Conservation (phyloP, 2,329 filamentous ascomycete genomes). For the Neofusicoccum kwambonambiense region DNA sequence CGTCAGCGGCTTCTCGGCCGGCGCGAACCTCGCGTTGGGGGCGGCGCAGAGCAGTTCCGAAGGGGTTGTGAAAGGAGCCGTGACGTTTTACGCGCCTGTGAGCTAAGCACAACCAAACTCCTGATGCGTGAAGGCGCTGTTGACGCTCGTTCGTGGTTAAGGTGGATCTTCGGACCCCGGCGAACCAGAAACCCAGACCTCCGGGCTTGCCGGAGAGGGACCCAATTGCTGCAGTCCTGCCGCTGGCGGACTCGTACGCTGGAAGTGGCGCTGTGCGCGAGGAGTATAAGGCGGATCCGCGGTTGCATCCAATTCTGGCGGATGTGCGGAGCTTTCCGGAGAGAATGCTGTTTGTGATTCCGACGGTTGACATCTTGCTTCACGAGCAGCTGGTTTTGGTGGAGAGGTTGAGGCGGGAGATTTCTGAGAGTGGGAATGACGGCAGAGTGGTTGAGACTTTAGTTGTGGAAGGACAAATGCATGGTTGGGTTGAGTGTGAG, state of each 20-base stretch:
- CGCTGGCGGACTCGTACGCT: slow-evolving; percentile 47
- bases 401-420: slow-evolving; percentile 32
- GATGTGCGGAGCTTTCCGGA: slow-evolving; percentile 35
- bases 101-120: too few relatives aligned
- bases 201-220: neutral
- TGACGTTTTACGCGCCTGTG: slow-evolving; percentile 41
- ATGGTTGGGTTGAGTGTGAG: slow-evolving; percentile 34
- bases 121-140: too few relatives aligned
- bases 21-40: slow-evolving; percentile 45
- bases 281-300: slow-evolving; percentile 19
- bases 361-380: slow-evolving; percentile 43
- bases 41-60: slow-evolving; percentile 20
- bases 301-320: slow-evolving; percentile 41
- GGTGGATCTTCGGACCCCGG: slow-evolving; percentile 18
- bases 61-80: slow-evolving; percentile 20
- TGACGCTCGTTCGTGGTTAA: too few relatives aligned
- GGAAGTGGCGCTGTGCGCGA: slow-evolving; percentile 23
- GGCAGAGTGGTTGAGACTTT: slow-evolving; percentile 25
- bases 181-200: neutral
- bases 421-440: slow-evolving; percentile 27
- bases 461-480: slow-evolving; percentile 30
- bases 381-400: slow-evolving; percentile 43
- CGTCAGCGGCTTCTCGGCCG: slow-evolving; percentile 45
- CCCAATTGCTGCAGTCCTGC: neutral
- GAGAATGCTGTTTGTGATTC: slow-evolving; percentile 42